Evolutionary conservation across 202 grass and related monocot species (phyloP), one percentile per base, ranked within the genome.

Genomic region (Panicum hallii): DNA sequence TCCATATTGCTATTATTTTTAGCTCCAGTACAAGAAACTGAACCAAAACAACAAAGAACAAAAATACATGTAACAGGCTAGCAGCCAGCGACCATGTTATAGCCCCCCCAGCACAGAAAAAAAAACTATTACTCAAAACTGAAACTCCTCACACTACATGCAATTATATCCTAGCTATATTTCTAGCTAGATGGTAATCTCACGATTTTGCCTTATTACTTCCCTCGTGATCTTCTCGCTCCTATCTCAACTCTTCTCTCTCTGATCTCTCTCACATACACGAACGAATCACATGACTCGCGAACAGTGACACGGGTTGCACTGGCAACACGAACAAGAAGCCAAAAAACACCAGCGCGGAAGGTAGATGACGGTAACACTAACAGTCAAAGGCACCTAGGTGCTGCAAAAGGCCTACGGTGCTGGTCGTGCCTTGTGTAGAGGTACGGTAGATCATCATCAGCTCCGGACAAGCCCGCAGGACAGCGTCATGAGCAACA

Each of bases 401-500:
- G 13, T 69, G 36, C 70, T 78, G 84, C 67, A 87, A 87, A 87
- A 90, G 47, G 80, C 44, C 80, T 68, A 76, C 3, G 54, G 56
- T 40, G 67, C 67, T 86, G 36, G 70, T 64, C 40, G 62, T 56
- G 69, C 78, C 78, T 70, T 41, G 5, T 49, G 74, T 17, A 58
- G 34, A 44, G 20, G 20, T 56, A 47, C 2, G 2, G 70, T 63
- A 28, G 36, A 26, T 16, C 30, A 34, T 3, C 26, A 70, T 85
- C 85, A 98, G 77, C 91, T 86, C 34, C 70, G 88, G 78, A 98
- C 83, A 82, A 98, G 81, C 30, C 90, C 91, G 50, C 93, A 92
- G 60, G 96, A 98, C 40, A 98, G 78, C 13, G 87, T 91, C 96
- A 98, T 98, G 49, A 98, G 83, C 83, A 99, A 68, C 75, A 97